A percentile compares a stretch with the other conserved stretches of the same genome.
phyloP scores from a whole-genome alignment of 768 basidiomycete genomes.

The Mrakia blollopis region DNA sequence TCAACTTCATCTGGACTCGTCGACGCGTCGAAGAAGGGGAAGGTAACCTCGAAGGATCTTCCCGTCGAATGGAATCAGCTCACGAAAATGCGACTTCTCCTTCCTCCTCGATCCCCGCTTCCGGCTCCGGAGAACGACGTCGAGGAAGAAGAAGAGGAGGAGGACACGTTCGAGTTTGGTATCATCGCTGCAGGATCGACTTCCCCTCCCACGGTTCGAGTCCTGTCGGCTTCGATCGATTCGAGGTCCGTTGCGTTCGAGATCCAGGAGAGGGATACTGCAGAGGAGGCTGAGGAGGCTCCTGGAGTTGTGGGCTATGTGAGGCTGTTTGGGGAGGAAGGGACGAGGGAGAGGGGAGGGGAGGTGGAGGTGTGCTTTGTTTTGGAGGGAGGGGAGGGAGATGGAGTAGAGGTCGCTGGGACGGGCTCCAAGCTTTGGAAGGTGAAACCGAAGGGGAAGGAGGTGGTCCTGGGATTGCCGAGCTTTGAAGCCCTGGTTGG shows the following conservation, averaged over 20 bases:
- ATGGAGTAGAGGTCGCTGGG: not conserved
- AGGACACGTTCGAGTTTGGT: conserved; percentile 24
- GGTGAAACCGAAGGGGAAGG: not conserved
- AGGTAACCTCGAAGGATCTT: not conserved
- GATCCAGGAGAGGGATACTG: not conserved
- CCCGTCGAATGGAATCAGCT: conserved; percentile 11
- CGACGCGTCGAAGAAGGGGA: conserved; percentile 3
- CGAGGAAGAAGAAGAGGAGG: not conserved
- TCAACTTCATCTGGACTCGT: not conserved
- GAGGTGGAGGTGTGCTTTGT: conserved; percentile 15
- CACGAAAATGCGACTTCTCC: conserved; percentile 8
- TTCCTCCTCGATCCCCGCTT: not conserved
- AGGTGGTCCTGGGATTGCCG: conserved; percentile 14
- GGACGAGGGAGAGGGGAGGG: conserved; percentile 5
- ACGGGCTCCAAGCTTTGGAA: not conserved
- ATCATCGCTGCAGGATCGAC: conserved; percentile 18
- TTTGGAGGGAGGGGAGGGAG: not conserved
- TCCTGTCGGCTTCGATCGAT: conserved; percentile 22
- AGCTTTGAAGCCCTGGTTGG: conserved; percentile 19
- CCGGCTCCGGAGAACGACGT: too few species aligned
- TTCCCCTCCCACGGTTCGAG: not conserved
- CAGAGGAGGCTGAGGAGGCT: not conserved
- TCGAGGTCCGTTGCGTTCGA: conserved; percentile 6
- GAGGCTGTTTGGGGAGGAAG: conserved; percentile 10
- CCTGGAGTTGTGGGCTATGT: conserved; percentile 21